Evolutionary conservation across 345 rosid genomes (phyloP).

Genomic region (Dipteronia sinensis): DNA sequence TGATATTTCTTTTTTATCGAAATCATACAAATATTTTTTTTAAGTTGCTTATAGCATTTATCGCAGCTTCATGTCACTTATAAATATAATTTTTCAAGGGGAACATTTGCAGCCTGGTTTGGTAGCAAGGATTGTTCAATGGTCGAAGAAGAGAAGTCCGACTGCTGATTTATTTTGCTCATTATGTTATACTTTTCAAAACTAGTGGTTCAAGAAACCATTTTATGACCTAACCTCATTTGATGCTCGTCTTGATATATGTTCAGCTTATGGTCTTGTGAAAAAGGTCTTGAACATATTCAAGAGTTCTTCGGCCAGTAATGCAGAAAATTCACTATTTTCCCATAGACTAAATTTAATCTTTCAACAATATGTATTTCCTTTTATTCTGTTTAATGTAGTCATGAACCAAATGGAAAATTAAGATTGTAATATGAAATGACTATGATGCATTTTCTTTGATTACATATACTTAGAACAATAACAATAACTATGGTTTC

Average conservation of each 20-base stretch:
- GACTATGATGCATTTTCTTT: background rate
- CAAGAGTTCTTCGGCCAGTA: conserved; percentile 38
- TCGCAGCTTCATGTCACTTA: conserved; percentile 10
- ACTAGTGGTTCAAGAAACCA: conserved; percentile 56
- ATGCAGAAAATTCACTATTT: conserved; percentile 41
- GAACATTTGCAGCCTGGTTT: conserved; percentile 62
- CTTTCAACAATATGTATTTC: conserved; percentile 79
- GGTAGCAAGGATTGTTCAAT: conserved; percentile 37
- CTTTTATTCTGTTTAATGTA: background rate
- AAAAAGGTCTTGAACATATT: conserved; percentile 45
- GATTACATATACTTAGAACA: background rate
- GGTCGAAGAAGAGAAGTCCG: conserved; percentile 52
- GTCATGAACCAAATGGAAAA: background rate
- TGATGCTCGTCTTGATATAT: conserved; percentile 73
- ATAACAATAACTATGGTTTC: background rate
- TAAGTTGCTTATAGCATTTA: background rate
- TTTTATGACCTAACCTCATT: conserved; percentile 71
- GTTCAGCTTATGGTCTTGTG: conserved; percentile 64
- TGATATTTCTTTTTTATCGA: background rate
- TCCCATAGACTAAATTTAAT: conserved; percentile 70
- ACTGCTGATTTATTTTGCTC: conserved; percentile 71
- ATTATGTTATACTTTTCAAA: conserved; percentile 65
- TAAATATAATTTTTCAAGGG: conserved; percentile 41
- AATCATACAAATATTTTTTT: background rate
- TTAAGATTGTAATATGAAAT: too few species aligned